Conservation (phyloP, 2,329 filamentous ascomycete species). For the Microsporum ferrugineum region DNA sequence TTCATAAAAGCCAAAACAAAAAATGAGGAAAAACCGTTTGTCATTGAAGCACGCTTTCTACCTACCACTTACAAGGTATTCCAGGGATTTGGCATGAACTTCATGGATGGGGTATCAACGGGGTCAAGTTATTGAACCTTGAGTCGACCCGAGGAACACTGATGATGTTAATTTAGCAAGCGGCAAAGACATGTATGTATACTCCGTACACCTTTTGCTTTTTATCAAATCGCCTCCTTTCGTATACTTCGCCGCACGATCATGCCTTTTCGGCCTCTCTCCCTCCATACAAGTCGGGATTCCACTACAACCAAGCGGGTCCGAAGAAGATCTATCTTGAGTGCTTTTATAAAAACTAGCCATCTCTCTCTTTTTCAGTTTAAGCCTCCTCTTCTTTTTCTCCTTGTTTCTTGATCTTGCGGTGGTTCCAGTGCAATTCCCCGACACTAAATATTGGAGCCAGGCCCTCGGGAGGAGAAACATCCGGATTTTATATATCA, state of each 20-base stretch:
- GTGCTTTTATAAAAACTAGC: not conserved
- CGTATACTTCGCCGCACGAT: not conserved
- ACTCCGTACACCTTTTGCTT: not conserved
- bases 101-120: not conserved
- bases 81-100: not conserved
- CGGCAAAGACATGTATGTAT: not conserved
- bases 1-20: not conserved
- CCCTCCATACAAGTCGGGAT: not conserved
- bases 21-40: not conserved
- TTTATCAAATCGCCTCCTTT: not conserved
- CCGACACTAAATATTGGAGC: not conserved
- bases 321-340: not conserved
- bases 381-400: not conserved
- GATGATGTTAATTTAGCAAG: not conserved
- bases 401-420: not conserved
- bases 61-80: not conserved
- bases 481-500: not conserved
- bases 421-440: not conserved
- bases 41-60: not conserved
- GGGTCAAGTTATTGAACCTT: constrained; percentile 3
- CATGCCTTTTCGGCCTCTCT: not conserved
- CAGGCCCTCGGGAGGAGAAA: not conserved
- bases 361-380: not conserved
- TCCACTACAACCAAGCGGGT: not conserved
- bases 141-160: not conserved